Percentiles rank a stretch among this genome's conserved stretches.
Conservation (phyloP, 2,329 filamentous ascomycete species). For the Diaporthe capsici region DNA sequence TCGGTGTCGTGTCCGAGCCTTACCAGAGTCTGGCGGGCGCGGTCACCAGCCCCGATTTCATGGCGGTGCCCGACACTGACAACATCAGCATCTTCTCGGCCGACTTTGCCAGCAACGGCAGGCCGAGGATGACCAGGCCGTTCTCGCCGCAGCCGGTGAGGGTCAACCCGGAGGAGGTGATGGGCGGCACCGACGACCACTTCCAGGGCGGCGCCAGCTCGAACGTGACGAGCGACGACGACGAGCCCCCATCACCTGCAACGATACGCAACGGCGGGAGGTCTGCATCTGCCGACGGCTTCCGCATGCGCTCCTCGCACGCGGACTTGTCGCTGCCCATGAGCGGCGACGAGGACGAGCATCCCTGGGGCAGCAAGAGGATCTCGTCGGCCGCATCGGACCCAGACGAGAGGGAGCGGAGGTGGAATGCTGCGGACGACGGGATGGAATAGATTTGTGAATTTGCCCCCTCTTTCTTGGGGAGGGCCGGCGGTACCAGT, state of each 20-base stretch:
- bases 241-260: conserved; percentile 33
- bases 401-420: conserved; percentile 40
- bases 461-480: neutral
- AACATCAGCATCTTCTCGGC: conserved; percentile 55
- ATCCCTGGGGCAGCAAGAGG: conserved; percentile 29
- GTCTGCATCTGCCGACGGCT: conserved; percentile 34
- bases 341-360: conserved; percentile 32
- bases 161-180: conserved; percentile 51
- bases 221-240: conserved; percentile 42
- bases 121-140: conserved; percentile 67
- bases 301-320: conserved; percentile 25
- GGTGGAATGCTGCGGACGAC: conserved; percentile 38
- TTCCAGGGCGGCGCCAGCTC: conserved; percentile 38
- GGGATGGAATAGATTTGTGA: conserved; percentile 24
- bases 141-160: conserved; percentile 70
- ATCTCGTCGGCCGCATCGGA: conserved; percentile 43
- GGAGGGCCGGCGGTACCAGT: neutral
- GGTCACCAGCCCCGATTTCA: conserved; percentile 50
- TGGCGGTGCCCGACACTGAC: conserved; percentile 56
- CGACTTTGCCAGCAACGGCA: conserved; percentile 67
- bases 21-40: conserved; percentile 72
- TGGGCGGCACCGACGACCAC: conserved; percentile 46
- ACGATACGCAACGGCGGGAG: conserved; percentile 40
- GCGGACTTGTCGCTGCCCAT: conserved; percentile 31
- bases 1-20: conserved; percentile 65